Evolutionary conservation across 1,284 basidiomycete genomes (phyloP), one percentile per base, ranked within the genome.

Genomic region (Sanghuangporus baumii): DNA sequence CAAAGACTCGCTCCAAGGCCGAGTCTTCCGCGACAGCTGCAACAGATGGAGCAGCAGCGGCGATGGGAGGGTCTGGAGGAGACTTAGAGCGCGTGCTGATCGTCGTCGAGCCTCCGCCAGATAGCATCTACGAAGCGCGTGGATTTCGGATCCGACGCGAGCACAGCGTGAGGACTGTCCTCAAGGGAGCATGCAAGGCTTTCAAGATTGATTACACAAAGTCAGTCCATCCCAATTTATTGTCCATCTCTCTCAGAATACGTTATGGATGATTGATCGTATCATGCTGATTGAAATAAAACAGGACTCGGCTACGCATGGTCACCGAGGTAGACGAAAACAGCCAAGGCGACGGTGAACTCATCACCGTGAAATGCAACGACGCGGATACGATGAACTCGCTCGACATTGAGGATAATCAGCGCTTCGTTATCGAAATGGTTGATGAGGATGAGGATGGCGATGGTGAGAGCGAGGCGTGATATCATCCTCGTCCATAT

Each of bases 71-170:
- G 16, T 6, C 5, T 11, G n/a, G n/a, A 52, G 55, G 31, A 38
- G 46, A 43, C 26, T 26, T 47, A 23, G 56, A 62, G 9, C 61
- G 61, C 31, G 62, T 64, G 6, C 41, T 60, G 2, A 60, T 64
- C 47, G 38, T 60, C 14, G 50, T 64, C 16, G 58, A 64, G n/a
- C 54, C 48, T n/a, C 58, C 59, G 3, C 43, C 26, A 12, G 48
- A 54, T 31, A 47, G 54, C 12, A 46, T 36, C n/a, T 20, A 52
- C 36, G 62, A 64, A 57, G 12, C 62, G 8, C 58, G 58, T 12
- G 55, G 58, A 20, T 64, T 64, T 47, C 31, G 62, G n/a, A 60
- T 64, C 36, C 54, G 54, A 18, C 55, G 59, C 43, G 59, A 64
- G 16, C 59, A 64, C n/a, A 48, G 59, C 18, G 59, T 64, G 7